Base-by-base conservation (phyloP, 257 asterid species). In the Nicotiana sylvestris region DNA sequence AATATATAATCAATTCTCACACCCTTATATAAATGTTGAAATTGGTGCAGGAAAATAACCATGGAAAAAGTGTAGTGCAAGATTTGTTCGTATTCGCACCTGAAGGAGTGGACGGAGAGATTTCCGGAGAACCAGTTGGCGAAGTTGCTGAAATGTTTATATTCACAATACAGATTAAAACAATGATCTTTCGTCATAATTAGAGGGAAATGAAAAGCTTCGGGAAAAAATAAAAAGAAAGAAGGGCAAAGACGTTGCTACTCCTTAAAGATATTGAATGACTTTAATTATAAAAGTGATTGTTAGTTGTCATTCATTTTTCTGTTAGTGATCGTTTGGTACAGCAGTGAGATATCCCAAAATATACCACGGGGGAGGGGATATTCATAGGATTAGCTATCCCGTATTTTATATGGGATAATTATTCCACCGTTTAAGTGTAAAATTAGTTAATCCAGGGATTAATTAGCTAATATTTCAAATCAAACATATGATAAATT, bases 41-140 rank as follows among this genome's bases (percentile, higher is more conserved):
- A 18, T 4, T 18, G 15, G 57, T 69, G 56, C 29, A 18, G 6
- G 6, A 4, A 70, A 30, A 11, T 39, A 12, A 21, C 43, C 6
- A 43, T 43, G 58, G 29, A 70, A 13, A 43, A 43, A 39, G 57
- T 11, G 11, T 5, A 68, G 51, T 8, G 13, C 77, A 68, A 37
- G 55, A 18, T 37, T 37, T 37, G 10, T 18, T 69, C 4, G 15
- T 18, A 35, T 27, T 16, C n/a, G n/a, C 61, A 84, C 89, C 89
- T 61, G 86, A 56, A 79, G 86, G 86, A 61, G 17, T 1, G 10
- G 30, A 5, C 11, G 85, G 81, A 81, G 80, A 46, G 53, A 43
- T 37, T 37, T 37, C n/a, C 2, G 68, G 70, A 66, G 84, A 49
- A 56, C 61, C 33, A 70, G 32, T 27, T 32, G 80, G 49, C 37